Conservation (phyloP, 257 asterid species). For the Plantago major region DNA sequence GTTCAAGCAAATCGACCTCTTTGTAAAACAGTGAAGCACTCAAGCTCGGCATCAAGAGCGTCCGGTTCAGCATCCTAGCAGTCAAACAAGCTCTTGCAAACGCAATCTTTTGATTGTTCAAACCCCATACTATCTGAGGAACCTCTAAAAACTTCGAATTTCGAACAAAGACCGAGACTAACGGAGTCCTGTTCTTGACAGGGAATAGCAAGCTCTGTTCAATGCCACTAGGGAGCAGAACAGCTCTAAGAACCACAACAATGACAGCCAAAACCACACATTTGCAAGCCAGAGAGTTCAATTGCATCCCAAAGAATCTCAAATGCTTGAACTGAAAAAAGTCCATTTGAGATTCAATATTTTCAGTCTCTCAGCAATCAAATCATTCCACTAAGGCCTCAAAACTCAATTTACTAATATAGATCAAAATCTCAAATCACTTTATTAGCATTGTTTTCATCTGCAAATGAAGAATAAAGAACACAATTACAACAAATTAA, state of each 20-base stretch:
- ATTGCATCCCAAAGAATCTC: conserved; percentile 48
- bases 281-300: conserved; percentile 54
- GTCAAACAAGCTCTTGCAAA: conserved; percentile 87
- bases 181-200: conserved; percentile 12
- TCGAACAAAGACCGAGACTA: not conserved
- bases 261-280: conserved; percentile 37
- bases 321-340: conserved; percentile 36
- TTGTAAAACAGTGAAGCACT: conserved; percentile 91
- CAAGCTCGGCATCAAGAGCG: conserved; percentile 78
- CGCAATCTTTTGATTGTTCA: conserved; percentile 84
- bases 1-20: conserved; percentile 66
- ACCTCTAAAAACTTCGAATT: conserved; percentile 58
- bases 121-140: conserved; percentile 88
- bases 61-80: conserved; percentile 68
- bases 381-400: conserved; percentile 14
- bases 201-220: conserved; percentile 27
- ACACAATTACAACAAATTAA: no score
- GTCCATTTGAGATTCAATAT: conserved; percentile 48
- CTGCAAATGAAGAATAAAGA: no score
- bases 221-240: conserved; percentile 32
- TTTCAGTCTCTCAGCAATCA: conserved; percentile 15
- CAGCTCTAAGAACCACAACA: conserved; percentile 45
- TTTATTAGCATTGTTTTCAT: no score
- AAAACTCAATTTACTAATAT: not conserved
- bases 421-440: not conserved